Evolutionary conservation across 2,329 filamentous ascomycete genomes (phyloP).

Genomic region (Aspergillus alliaceus): DNA sequence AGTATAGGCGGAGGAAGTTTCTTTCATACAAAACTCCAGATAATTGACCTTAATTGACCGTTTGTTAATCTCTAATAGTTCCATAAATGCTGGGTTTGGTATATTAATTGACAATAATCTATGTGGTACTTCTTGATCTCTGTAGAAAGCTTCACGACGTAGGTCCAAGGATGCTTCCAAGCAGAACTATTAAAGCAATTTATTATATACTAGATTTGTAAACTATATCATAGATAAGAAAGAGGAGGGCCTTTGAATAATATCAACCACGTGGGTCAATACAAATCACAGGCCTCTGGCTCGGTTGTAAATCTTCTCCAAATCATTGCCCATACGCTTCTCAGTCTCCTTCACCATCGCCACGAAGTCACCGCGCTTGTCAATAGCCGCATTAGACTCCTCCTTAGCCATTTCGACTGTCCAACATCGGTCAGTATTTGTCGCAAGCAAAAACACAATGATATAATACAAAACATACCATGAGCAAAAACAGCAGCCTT

Average conservation of each 20-base stretch:
- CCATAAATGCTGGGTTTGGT: background rate
- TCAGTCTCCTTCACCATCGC: constrained; percentile 29
- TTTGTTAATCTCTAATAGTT: constrained; percentile 1
- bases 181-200: too few species aligned
- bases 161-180: too few species aligned
- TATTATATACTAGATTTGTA: too few species aligned
- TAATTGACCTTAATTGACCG: background rate
- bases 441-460: background rate
- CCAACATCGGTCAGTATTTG: background rate
- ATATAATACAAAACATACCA: constrained; percentile 41
- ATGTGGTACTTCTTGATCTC: background rate
- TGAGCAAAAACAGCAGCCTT: constrained; percentile 58
- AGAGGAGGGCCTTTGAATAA: background rate
- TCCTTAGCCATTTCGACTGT: constrained; percentile 35
- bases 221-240: background rate
- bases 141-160: background rate
- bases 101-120: constrained; percentile 1
- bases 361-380: constrained; percentile 27
- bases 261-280: background rate
- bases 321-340: constrained; percentile 30
- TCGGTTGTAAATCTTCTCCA: constrained; percentile 28
- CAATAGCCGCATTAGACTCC: constrained; percentile 29
- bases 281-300: constrained; percentile 3
- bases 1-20: background rate
- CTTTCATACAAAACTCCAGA: background rate